phyloP scores from a whole-genome alignment of 805 yeast genomes.

The Cyberlindnera mrakii region DNA sequence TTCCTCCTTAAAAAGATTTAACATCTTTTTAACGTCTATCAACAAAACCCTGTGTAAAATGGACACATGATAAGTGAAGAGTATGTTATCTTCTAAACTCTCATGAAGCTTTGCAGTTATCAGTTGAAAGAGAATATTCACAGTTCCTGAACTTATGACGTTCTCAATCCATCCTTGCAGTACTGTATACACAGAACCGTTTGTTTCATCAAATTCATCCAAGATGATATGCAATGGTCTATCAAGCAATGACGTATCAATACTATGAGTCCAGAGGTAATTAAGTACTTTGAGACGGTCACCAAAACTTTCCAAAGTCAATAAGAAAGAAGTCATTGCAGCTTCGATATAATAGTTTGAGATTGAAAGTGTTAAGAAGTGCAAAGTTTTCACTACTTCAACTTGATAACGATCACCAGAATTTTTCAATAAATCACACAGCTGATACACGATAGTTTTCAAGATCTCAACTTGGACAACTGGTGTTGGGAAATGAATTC shows the following conservation, averaged over 20 bases:
- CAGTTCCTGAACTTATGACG: conserved; percentile 43
- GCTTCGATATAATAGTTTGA: conserved; percentile 63
- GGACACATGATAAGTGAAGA: conserved; percentile 56
- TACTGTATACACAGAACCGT: conserved; percentile 35
- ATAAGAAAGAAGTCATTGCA: conserved; percentile 52
- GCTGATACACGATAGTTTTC: conserved; percentile 13
- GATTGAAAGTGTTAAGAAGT: conserved; percentile 50
- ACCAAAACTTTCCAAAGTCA: conserved; percentile 31
- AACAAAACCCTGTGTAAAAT: conserved; percentile 46
- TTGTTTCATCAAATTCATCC: conserved; percentile 49
- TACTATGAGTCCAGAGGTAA: conserved; percentile 71
- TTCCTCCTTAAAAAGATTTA: conserved; percentile 50
- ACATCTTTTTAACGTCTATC: conserved; percentile 36
- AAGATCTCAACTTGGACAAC: conserved; percentile 19
- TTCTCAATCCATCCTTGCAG: conserved; percentile 45
- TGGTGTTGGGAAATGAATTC: conserved; percentile 22
- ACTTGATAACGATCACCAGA: conserved; percentile 50
- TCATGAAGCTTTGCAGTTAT: conserved; percentile 49
- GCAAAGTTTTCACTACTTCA: conserved; percentile 61
- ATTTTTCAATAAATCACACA: conserved; percentile 13
- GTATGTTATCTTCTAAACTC: conserved; percentile 52
- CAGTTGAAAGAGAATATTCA: conserved; percentile 54
- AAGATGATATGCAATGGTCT: conserved; percentile 63
- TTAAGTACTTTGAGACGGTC: conserved; percentile 50
- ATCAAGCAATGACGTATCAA: conserved; percentile 40